A percentile compares a stretch with the other conserved stretches of the same genome.
Conservation (phyloP, 228 moss, liverwort and hornwort species). For the Sphagnum fallax region DNA sequence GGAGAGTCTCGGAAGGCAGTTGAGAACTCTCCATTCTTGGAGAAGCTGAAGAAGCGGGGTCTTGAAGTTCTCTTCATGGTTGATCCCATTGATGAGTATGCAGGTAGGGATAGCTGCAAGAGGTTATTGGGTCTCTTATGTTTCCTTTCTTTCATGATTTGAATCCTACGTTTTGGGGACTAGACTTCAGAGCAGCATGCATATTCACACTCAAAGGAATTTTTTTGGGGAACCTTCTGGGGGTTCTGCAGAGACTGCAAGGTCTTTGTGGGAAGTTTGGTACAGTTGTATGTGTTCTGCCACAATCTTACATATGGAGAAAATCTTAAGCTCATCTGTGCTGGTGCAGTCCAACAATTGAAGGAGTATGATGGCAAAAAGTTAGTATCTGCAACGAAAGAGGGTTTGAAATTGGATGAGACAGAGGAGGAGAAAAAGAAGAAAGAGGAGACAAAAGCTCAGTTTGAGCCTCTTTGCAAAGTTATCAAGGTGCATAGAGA, state of each 20-base stretch:
- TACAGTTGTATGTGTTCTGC: too few relatives aligned
- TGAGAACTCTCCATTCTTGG: slow-evolving; percentile 71
- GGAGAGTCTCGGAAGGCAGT: slow-evolving; percentile 75
- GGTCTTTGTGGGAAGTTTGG: too few relatives aligned
- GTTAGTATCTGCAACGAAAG: slow-evolving; percentile 76
- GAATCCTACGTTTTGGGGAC: too few relatives aligned
- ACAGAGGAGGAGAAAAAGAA: slow-evolving; percentile 65
- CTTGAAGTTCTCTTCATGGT: slow-evolving; percentile 72
- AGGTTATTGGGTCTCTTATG: too few relatives aligned
- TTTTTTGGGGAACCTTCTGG: too few relatives aligned
- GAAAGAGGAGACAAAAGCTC: slow-evolving; percentile 54
- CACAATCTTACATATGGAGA: too few relatives aligned
- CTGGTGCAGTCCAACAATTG: slow-evolving; percentile 35
- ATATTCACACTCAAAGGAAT: too few relatives aligned
- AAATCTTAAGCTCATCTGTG: background rate
- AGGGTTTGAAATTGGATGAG: slow-evolving; percentile 64
- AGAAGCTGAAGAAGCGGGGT: slow-evolving; percentile 64
- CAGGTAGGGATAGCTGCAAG: slow-evolving; percentile 2
- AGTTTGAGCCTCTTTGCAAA: slow-evolving; percentile 58
- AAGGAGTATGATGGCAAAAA: slow-evolving; percentile 81
- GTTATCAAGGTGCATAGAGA: slow-evolving; percentile 21
- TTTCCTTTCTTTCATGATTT: too few relatives aligned
- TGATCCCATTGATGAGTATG: slow-evolving; percentile 73
- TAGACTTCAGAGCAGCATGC: too few relatives aligned
- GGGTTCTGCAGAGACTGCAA: too few relatives aligned